Evolutionary conservation across 768 basidiomycete genomes (phyloP).

Genomic region (Plicaturopsis crispa): DNA sequence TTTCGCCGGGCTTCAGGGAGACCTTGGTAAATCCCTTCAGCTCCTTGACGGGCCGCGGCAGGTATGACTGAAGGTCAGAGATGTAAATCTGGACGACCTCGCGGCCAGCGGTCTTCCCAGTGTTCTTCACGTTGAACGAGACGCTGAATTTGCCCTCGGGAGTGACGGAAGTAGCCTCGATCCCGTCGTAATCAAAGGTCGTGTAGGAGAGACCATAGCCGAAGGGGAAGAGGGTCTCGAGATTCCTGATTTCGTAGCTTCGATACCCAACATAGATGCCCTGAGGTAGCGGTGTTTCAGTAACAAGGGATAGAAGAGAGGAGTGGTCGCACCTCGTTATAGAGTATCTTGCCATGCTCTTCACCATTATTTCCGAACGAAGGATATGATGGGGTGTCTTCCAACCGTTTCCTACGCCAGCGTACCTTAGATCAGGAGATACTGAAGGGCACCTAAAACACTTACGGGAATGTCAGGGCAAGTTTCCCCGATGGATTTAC

Average conservation of each 20-base stretch:
- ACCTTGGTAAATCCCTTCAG: conserved; percentile 44
- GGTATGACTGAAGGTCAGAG: conserved; percentile 30
- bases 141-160: conserved; percentile 27
- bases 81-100: conserved; percentile 45
- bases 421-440: not conserved
- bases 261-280: conserved; percentile 49
- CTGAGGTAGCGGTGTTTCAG: conserved; percentile 11
- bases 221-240: conserved; percentile 45
- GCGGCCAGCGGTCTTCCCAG: conserved; percentile 32
- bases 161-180: conserved; percentile 23
- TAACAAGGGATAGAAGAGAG: not conserved
- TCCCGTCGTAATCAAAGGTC: conserved; percentile 40
- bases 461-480: conserved; percentile 46
- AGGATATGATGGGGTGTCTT: conserved; percentile 43
- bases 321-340: conserved; percentile 32
- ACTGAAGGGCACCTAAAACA: conserved; percentile 2
- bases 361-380: conserved; percentile 37
- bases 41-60: conserved; percentile 37
- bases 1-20: conserved; percentile 34
- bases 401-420: conserved; percentile 32
- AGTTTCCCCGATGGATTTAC: conserved; percentile 54
- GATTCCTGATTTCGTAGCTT: conserved; percentile 35
- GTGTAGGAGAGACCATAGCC: conserved; percentile 58
- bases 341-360: conserved; percentile 34
- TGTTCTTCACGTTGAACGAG: conserved; percentile 38